Evolutionary conservation across 495 filamentous ascomycete species (phyloP).

Genomic region (Parathielavia appendiculata): DNA sequence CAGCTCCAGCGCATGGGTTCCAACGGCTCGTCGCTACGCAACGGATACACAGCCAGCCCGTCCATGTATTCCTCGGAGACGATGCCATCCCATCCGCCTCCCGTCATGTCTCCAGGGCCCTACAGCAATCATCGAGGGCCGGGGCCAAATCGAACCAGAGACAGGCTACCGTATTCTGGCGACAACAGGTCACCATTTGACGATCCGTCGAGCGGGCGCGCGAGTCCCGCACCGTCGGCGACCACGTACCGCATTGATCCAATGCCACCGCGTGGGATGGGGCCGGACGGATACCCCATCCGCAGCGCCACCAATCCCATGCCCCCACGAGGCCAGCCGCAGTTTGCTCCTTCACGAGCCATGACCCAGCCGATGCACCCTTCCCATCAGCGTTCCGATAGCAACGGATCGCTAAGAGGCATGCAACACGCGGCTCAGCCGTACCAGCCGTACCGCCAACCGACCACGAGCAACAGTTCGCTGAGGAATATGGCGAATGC

Average conservation of each 20-base stretch:
- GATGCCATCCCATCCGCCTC: conserved; percentile 34
- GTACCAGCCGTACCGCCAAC: conserved; percentile 23
- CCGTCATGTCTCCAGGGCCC: conserved; percentile 29
- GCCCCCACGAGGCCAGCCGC: conserved; percentile 27
- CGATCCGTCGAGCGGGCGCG: neutral
- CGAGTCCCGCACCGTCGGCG: conserved; percentile 31
- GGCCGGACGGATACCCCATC: conserved; percentile 30
- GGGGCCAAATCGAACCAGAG: conserved; percentile 17
- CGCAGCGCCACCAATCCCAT: conserved; percentile 39
- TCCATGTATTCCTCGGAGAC: conserved; percentile 30
- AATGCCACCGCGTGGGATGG: conserved; percentile 28
- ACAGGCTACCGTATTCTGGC: conserved; percentile 7
- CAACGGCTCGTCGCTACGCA: conserved; percentile 15
- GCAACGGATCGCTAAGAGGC: conserved; percentile 17
- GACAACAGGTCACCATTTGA: conserved; percentile 16
- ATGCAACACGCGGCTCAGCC: neutral
- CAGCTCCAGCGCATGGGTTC: conserved; percentile 16
- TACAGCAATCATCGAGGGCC: conserved; percentile 29
- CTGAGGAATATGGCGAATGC: conserved; percentile 24
- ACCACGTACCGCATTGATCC: conserved; percentile 32
- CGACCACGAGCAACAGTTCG: conserved; percentile 28
- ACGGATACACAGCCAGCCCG: conserved; percentile 30
- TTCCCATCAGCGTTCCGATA: conserved; percentile 24
- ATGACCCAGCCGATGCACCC: conserved; percentile 47
- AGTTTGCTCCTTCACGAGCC: conserved; percentile 41